A percentile compares a stretch with the other conserved stretches of the same genome.
Conservation (phyloP, 495 filamentous ascomycete genomes). For the Choiromyces venosus region DNA sequence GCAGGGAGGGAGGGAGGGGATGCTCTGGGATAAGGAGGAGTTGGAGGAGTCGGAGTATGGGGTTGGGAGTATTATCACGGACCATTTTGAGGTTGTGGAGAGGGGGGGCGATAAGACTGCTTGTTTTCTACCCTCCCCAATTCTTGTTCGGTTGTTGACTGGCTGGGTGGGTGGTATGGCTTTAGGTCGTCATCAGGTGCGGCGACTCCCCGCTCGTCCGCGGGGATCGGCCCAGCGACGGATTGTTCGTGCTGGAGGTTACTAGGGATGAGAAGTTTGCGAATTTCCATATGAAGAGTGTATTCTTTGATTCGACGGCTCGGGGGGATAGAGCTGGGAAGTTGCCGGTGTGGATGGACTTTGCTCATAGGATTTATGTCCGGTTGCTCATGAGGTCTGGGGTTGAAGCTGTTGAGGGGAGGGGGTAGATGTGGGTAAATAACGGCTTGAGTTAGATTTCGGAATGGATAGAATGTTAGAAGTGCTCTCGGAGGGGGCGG, state of each 20-base stretch:
- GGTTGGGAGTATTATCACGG: constrained; percentile 60
- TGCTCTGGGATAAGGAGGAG: constrained; percentile 56
- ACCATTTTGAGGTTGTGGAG: constrained; percentile 72
- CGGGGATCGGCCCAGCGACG: constrained; percentile 58
- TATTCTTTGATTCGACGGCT: constrained; percentile 49
- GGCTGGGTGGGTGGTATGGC: background rate
- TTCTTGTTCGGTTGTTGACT: constrained; percentile 41
- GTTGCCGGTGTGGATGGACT: background rate
- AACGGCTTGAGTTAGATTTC: background rate
- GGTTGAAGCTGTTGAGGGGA: background rate
- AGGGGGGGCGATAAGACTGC: constrained; percentile 55
- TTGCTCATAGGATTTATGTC: background rate
- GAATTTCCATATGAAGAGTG: constrained; percentile 62
- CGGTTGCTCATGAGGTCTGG: background rate
- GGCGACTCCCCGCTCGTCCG: constrained; percentile 59
- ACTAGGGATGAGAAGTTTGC: constrained; percentile 56
- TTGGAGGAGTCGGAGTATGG: constrained; percentile 54
- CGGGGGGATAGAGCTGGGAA: constrained; percentile 42
- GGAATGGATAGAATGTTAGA: background rate
- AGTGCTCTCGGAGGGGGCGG: background rate
- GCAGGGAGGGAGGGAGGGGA: background rate
- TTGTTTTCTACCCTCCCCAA: background rate
- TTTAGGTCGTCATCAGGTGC: constrained; percentile 61
- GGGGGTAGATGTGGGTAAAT: background rate
- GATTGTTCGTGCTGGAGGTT: constrained; percentile 65